Percentiles rank a stretch among this genome's conserved stretches.
Evolutionary conservation across 352 stramenopile genomes (phyloP).

Genomic region (Phytophthora hibernalis): DNA sequence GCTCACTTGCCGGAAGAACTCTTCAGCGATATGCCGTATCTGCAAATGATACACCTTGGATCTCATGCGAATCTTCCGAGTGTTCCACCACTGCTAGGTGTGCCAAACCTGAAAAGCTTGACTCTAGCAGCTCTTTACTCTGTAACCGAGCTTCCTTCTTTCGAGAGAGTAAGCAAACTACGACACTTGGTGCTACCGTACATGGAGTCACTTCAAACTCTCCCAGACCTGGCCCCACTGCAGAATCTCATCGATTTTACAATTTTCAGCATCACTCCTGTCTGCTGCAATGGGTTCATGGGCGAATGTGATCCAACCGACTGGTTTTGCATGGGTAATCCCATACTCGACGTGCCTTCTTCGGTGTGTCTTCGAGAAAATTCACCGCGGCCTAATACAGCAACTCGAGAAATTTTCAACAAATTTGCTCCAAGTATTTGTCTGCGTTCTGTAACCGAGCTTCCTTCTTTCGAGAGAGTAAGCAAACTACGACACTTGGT

Average conservation of each 20-base stretch:
- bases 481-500: constrained; percentile 6
- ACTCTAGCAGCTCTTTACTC: constrained; percentile 22
- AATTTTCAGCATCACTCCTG: constrained; percentile 8
- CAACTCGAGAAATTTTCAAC: not conserved
- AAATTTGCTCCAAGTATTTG: constrained; percentile 5
- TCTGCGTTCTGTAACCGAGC: constrained; percentile 10
- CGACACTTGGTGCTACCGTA: constrained; percentile 10
- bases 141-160: constrained; percentile 20
- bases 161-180: constrained; percentile 12
- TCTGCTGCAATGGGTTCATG: constrained; percentile 45
- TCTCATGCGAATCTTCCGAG: constrained; percentile 12
- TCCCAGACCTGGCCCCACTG: constrained; percentile 26
- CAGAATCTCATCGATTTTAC: constrained; percentile 12
- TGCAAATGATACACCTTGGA: constrained; percentile 23
- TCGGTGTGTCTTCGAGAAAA: constrained; percentile 3
- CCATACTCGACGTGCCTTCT: not conserved
- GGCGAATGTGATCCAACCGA: constrained; percentile 24
- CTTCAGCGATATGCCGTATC: constrained; percentile 33
- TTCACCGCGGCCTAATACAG: not conserved
- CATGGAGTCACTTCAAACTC: constrained; percentile 8
- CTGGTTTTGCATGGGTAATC: constrained; percentile 19
- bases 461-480: constrained; percentile 22
- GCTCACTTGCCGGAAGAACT: constrained; percentile 14
- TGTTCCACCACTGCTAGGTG: constrained; percentile 22
- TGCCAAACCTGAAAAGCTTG: constrained; percentile 28